These are phyloP conservation scores for Dactylellina parvicollis DNA, from an alignment of 2,329 filamentous ascomycete genomes.

Conservation along the genomic window DNA sequence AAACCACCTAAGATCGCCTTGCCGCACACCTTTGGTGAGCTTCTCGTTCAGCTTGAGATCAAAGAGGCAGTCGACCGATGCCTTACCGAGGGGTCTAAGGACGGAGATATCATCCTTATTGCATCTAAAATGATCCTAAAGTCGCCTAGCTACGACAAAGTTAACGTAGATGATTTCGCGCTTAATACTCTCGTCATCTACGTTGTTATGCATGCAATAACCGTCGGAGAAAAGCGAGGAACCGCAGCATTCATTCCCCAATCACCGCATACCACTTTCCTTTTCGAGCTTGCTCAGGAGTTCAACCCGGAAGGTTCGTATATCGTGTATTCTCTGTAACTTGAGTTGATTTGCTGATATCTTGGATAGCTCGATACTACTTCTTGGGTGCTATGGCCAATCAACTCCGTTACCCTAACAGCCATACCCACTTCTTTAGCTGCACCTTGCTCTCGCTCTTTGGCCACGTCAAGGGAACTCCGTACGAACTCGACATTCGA, in stretches of 20 bases:
- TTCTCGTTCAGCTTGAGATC: constrained; percentile 66
- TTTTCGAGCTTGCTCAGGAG: constrained; percentile 80
- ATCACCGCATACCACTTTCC: constrained; percentile 74
- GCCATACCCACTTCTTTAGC: constrained; percentile 91
- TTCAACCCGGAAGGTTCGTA: constrained; percentile 71
- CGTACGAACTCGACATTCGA: constrained; percentile 82
- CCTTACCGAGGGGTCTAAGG: constrained; percentile 71
- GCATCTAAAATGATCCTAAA: constrained; percentile 62
- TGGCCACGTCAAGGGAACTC: constrained; percentile 75
- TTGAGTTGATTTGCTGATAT: constrained; percentile 8
- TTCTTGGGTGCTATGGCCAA: constrained; percentile 86
- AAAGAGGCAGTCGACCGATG: constrained; percentile 67
- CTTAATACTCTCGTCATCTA: constrained; percentile 86
- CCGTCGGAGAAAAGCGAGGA: constrained; percentile 68
- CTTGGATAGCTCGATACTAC: constrained; percentile 74
- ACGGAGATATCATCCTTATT: constrained; percentile 38
- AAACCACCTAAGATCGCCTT: constrained; percentile 72
- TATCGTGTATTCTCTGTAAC: background rate
- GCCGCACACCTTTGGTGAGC: constrained; percentile 63
- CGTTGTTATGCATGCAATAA: constrained; percentile 77
- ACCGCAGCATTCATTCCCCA: constrained; percentile 72
- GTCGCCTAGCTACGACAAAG: constrained; percentile 62
- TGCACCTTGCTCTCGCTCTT: constrained; percentile 86
- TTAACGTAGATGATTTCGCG: constrained; percentile 69
- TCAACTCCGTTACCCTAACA: constrained; percentile 88